Base-by-base conservation (phyloP, 805 yeast genomes). In the Candida tibetensis region DNA sequence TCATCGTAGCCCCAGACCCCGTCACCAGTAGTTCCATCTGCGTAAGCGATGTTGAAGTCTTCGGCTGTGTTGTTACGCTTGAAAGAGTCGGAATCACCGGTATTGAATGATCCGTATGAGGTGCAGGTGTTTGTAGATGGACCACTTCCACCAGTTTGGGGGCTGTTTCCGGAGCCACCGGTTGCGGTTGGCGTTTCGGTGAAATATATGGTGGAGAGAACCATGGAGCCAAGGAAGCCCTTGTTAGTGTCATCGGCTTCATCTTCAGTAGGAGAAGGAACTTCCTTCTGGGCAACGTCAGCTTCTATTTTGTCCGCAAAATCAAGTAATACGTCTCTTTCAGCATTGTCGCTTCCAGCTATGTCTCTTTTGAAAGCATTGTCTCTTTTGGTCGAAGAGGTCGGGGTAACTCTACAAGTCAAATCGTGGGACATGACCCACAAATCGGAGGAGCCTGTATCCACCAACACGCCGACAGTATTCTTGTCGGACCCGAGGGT, bases 1-100 rank as follows among this genome's bases (percentile, higher is more conserved):
- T 66, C 62, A 51, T 89, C 96, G 29, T 42, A 38, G 16, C 85
- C 95, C 79, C 79, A 77, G 30, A 59, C 40, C 17, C 82, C 82
- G 5, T 38, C 36, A 3, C 81, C 81, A 34, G 49, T 60, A 2
- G 79, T 66, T 5, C 58, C 53, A 51, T 77, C 82, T 5, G 72
- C 79, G 44, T 77, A 77, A 4, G 53, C 32, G 44, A 77, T 77
- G 9, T 48, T 26, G 48, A 77, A 77, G 1, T 48, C 42, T 3
- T 58, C 55, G 5, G 69, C 71, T 1, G 79, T 60, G 18, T 48
- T 44, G 49, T 77, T 77, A 15, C 48, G 40, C 5, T 52, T 45
- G 58, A 69, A 76, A 1, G 74, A 38, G 18, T 51, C 45, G 1
- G 80, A 74, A 4, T 46, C 36, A 4, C 48, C 51, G 5, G 72